Conservation (phyloP, 2,329 filamentous ascomycete genomes). For the Talaromyces islandicus region DNA sequence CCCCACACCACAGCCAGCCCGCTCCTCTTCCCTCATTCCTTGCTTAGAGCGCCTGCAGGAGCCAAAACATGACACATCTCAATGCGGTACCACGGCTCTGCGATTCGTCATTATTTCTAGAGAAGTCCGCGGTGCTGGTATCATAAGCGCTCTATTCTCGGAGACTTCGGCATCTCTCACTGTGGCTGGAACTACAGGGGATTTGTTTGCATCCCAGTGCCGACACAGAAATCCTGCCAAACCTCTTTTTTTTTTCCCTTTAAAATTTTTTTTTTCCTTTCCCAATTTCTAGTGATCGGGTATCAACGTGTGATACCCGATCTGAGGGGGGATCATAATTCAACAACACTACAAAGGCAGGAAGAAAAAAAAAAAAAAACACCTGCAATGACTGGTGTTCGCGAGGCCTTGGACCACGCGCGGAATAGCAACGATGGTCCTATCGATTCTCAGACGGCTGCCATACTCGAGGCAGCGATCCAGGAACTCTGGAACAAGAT, state of each 20-base stretch:
- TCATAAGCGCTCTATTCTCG: background rate
- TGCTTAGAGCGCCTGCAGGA: background rate
- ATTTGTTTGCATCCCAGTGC: background rate
- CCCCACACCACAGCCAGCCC: background rate
- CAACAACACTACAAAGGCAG: background rate
- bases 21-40: background rate
- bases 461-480: conserved; percentile 61
- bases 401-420: conserved; percentile 67
- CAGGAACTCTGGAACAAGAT: conserved; percentile 63
- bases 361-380: background rate
- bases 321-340: background rate
- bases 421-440: conserved; percentile 64
- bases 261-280: background rate
- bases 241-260: background rate
- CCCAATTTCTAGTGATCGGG: background rate
- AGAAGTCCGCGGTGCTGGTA: background rate
- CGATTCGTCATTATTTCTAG: background rate
- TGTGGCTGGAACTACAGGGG: background rate
- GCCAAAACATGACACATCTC: background rate
- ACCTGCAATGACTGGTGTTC: conserved; percentile 15
- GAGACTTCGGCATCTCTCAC: background rate
- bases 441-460: conserved; percentile 56
- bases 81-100: background rate
- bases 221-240: background rate
- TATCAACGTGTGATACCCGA: background rate